These are phyloP conservation scores for Botrytis byssoidea DNA, from an alignment of 2,329 filamentous ascomycete species.

Conservation along the genomic window DNA sequence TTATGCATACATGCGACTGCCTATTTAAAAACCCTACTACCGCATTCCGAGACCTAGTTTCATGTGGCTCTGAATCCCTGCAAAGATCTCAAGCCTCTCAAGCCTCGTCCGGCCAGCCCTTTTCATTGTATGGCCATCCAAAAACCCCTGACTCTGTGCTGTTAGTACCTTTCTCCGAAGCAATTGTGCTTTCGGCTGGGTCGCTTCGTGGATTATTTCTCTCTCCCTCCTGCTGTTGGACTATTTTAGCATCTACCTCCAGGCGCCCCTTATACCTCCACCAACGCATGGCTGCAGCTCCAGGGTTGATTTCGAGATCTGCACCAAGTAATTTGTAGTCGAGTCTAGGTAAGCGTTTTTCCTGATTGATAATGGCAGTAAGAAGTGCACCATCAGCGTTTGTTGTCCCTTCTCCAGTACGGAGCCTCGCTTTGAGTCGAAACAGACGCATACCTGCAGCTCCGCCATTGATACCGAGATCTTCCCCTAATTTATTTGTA, in stretches of 20 bases:
- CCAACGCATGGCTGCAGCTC: slow-evolving; percentile 4
- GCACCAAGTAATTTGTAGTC: not conserved
- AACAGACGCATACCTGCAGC: not conserved
- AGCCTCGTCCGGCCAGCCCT: not conserved
- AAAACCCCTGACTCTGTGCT: not conserved
- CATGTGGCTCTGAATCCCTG: not conserved
- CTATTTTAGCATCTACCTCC: not conserved
- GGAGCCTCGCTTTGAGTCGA: not conserved
- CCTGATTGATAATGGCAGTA: not conserved
- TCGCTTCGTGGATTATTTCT: not conserved
- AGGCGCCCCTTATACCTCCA: not conserved
- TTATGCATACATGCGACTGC: not conserved
- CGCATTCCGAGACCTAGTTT: not conserved
- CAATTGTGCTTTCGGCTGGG: not conserved
- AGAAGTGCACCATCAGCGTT: not conserved
- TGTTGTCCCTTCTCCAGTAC: no score
- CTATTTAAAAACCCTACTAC: not conserved
- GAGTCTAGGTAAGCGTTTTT: not conserved
- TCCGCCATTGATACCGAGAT: not conserved
- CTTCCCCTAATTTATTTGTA: not conserved
- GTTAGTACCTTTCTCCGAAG: not conserved
- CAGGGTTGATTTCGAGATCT: not conserved
- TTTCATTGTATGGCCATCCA: not conserved
- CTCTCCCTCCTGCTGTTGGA: not conserved
- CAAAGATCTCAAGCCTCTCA: not conserved